phyloP scores from a whole-genome alignment of 2,329 filamentous ascomycete species.

The Sarocladiaceae sp. region DNA sequence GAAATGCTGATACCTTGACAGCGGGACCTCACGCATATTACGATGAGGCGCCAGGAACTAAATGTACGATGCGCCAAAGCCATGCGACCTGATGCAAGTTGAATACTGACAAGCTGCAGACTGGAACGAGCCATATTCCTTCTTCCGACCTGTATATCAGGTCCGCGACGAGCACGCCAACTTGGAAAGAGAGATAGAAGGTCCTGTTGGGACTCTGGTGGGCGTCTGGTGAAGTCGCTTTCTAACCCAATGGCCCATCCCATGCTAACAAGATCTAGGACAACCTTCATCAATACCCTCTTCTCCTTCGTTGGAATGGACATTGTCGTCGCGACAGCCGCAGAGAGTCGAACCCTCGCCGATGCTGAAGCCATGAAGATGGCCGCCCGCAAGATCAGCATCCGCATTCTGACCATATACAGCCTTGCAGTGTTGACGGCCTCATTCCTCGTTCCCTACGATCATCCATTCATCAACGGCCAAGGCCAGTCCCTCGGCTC shows the following conservation, averaged over 20 bases:
- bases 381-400: conserved; percentile 31
- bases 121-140: conserved; percentile 24
- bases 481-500: conserved; percentile 26
- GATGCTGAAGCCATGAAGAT: conserved; percentile 34
- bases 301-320: conserved; percentile 33
- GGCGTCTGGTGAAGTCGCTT: conserved; percentile 27
- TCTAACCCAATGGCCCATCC: not conserved
- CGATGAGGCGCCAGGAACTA: conserved; percentile 24
- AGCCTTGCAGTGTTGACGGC: conserved; percentile 19
- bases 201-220: conserved; percentile 26
- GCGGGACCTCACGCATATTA: conserved; percentile 30
- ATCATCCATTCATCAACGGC: conserved; percentile 34
- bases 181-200: conserved; percentile 8
- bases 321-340: conserved; percentile 30
- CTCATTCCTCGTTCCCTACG: conserved; percentile 27
- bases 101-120: conserved; percentile 7
- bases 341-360: conserved; percentile 26
- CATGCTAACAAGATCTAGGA: conserved; percentile 18
- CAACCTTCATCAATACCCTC: conserved; percentile 28
- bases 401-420: conserved; percentile 27
- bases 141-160: conserved; percentile 27
- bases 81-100: no score
- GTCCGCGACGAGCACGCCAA: conserved; percentile 21
- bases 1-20: no score
- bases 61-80: conserved; percentile 20